A percentile compares a stretch with the other conserved stretches of the same genome.
Evolutionary conservation across 2,329 filamentous ascomycete species (phyloP).

Genomic region (Fusarium sp.): DNA sequence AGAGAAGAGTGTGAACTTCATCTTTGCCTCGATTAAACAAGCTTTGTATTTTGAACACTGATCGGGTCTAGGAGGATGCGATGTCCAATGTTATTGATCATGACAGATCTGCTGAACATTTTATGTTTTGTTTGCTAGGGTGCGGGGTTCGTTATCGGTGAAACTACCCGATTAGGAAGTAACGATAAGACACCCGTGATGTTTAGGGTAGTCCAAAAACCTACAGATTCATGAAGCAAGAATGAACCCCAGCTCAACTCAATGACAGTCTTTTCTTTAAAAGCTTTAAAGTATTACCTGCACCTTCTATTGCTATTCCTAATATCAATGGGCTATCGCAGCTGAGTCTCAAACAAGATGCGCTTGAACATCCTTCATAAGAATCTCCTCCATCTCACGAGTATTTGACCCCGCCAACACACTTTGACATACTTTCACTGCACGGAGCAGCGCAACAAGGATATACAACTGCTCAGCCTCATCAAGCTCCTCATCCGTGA

Average conservation of each 20-base stretch:
- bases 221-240: rapidly evolving
- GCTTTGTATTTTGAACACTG: too few relatives aligned
- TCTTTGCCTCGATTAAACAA: not conserved
- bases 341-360: not conserved
- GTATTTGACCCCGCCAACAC: not conserved
- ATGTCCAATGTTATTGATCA: rapidly evolving
- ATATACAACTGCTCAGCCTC: not conserved
- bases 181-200: rapidly evolving
- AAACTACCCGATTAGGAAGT: not conserved
- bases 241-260: rapidly evolving
- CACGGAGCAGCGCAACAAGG: not conserved
- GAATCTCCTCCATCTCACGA: not conserved
- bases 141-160: not conserved
- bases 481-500: not conserved
- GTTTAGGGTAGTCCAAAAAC: rapidly evolving
- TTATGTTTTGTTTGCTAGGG: rapidly evolving
- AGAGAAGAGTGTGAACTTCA: not conserved
- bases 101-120: not conserved
- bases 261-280: rapidly evolving
- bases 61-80: not conserved
- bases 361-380: not conserved
- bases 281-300: too few relatives aligned
- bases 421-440: not conserved
- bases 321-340: rapidly evolving
- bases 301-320: too few relatives aligned